phyloP scores from a whole-genome alignment of 305 asterid species.

The Rubia balearica region DNA sequence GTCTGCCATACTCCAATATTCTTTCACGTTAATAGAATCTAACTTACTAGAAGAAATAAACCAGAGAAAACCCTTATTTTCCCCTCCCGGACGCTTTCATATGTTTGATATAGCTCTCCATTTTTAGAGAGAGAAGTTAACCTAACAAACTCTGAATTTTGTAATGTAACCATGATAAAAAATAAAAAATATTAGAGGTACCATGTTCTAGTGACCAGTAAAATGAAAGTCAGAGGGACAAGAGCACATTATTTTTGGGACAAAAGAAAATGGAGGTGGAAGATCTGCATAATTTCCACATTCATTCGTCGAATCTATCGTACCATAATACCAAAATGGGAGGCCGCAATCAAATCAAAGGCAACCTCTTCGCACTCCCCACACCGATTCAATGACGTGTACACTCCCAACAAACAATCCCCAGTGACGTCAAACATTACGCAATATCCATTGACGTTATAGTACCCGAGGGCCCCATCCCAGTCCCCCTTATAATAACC shows the following conservation, averaged over 20 bases:
- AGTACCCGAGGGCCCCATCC: neutral
- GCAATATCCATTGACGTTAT: constrained; percentile 6
- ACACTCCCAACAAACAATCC: neutral
- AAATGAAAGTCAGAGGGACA: neutral
- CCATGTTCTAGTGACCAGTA: no score
- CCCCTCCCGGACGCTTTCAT: no score
- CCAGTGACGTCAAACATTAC: constrained; percentile 11
- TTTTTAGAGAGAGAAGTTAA: no score
- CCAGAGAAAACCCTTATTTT: no score
- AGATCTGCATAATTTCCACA: neutral
- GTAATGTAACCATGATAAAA: no score
- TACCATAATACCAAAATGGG: neutral
- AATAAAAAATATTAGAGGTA: no score
- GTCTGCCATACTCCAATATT: no score
- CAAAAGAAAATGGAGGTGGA: neutral
- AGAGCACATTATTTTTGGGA: neutral
- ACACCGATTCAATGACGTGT: constrained; percentile 13
- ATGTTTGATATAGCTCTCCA: no score
- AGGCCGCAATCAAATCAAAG: neutral
- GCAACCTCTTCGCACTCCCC: neutral
- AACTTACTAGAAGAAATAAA: no score
- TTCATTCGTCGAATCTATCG: neutral
- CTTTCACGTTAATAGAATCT: no score
- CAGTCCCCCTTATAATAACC: neutral
- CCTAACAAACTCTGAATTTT: no score